phyloP scores from a whole-genome alignment of 2,329 filamentous ascomycete genomes.

The Sodiomyces alkalinus region DNA sequence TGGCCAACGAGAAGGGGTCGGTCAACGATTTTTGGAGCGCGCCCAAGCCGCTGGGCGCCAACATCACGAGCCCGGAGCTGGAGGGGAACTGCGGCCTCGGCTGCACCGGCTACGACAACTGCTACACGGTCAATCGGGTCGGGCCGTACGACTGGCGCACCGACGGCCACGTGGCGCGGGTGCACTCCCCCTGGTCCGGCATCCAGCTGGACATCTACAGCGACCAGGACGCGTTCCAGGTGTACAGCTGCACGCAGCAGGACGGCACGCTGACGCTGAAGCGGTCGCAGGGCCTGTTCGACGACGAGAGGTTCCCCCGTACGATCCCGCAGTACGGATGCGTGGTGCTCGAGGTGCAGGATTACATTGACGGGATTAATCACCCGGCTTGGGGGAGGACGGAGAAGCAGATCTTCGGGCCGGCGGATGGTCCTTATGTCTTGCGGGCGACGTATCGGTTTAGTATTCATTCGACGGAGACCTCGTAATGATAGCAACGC shows the following conservation, averaged over 20 bases:
- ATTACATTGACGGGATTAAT: constrained; percentile 90
- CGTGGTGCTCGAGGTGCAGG: constrained; percentile 80
- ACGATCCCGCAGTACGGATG: constrained; percentile 66
- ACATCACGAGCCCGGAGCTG: constrained; percentile 46
- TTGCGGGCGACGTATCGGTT: constrained; percentile 47
- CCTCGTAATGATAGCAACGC: too few species aligned
- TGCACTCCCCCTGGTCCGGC: constrained; percentile 62
- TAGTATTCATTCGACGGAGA: constrained; percentile 31
- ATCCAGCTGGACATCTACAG: constrained; percentile 70
- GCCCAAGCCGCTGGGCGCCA: constrained; percentile 65
- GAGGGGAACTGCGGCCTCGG: constrained; percentile 61
- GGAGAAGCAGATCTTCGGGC: constrained; percentile 42
- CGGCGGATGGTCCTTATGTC: constrained; percentile 44
- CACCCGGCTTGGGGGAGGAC: constrained; percentile 71
- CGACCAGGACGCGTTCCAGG: constrained; percentile 77
- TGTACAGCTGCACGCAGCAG: constrained; percentile 70
- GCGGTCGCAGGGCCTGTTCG: constrained; percentile 49
- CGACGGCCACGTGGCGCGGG: constrained; percentile 43
- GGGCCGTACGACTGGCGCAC: constrained; percentile 49
- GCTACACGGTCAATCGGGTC: constrained; percentile 52
- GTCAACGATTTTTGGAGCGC: constrained; percentile 72
- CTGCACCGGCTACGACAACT: constrained; percentile 72
- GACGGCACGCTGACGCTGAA: constrained; percentile 59
- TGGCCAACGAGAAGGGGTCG: constrained; percentile 49
- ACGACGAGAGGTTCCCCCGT: constrained; percentile 37